Evolutionary conservation across 345 rosid species (phyloP).

Genomic region (Brassica napus): Da-Ae NC_063439.1:16696001-16696500

Average conservation of each 20-base stretch:
- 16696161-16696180: constrained; percentile 52
- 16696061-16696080: constrained; percentile 56
- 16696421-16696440: constrained; percentile 12
- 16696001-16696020: constrained; percentile 44
- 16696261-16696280: background rate
- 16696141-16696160: constrained; percentile 46
- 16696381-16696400: constrained; percentile 20
- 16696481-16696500: constrained; percentile 30
- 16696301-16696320: background rate
- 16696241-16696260: constrained; percentile 16
- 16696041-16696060: constrained; percentile 63
- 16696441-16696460: constrained; percentile 2
- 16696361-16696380: background rate
- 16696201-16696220: constrained; percentile 57
- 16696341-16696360: background rate
- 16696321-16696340: background rate
- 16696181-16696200: constrained; percentile 54
- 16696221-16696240: constrained; percentile 6
- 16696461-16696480: constrained; percentile 4
- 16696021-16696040: constrained; percentile 55
- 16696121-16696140: constrained; percentile 38
- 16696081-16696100: constrained; percentile 57
- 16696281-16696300: constrained; percentile 4
- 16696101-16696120: constrained; percentile 42
- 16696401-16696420: constrained; percentile 32